A percentile compares a stretch with the other conserved stretches of the same genome.
Evolutionary conservation across 352 stramenopile species (phyloP).

Genomic region (Elongisporangium prolatum): DNA sequence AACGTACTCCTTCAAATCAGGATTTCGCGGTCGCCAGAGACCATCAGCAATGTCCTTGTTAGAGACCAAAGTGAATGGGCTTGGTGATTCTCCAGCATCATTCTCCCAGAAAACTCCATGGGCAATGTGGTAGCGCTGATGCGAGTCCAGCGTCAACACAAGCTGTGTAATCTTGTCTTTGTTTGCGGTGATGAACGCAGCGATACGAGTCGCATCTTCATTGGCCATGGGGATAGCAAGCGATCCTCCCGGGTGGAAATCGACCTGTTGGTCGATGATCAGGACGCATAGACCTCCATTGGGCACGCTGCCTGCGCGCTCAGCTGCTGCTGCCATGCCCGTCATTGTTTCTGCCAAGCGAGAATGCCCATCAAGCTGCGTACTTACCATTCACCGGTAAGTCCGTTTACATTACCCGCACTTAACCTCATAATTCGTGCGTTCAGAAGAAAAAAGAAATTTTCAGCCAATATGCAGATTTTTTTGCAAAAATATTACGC

Average conservation of each 20-base stretch:
- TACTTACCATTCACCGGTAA: background rate
- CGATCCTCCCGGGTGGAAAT: slow-evolving; percentile 94
- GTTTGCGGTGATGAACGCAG: slow-evolving; percentile 81
- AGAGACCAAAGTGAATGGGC: slow-evolving; percentile 93
- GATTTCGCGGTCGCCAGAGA: slow-evolving; percentile 54
- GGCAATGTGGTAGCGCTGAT: slow-evolving; percentile 95
- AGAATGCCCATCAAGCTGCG: background rate
- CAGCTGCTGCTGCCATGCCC: slow-evolving; percentile 23
- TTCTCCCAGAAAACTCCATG: slow-evolving; percentile 93
- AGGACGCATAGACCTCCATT: slow-evolving; percentile 75
- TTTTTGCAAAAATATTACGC: background rate
- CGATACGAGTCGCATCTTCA: slow-evolving; percentile 88
- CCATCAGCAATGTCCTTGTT: slow-evolving; percentile 61
- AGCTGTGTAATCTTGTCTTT: slow-evolving; percentile 65
- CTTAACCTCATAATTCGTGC: too few relatives aligned
- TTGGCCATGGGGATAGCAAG: slow-evolving; percentile 93
- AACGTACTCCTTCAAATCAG: slow-evolving; percentile 76
- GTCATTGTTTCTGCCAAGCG: slow-evolving; percentile 15
- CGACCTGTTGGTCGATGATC: slow-evolving; percentile 94
- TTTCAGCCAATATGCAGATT: background rate
- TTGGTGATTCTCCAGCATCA: slow-evolving; percentile 49
- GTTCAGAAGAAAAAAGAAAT: background rate
- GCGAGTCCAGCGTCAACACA: slow-evolving; percentile 95
- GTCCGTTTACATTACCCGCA: background rate
- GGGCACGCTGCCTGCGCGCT: slow-evolving; percentile 27